Percentiles rank a stretch among this genome's conserved stretches.
These are phyloP conservation scores for Sporothrix euskadiensis DNA, from an alignment of 2,329 filamentous ascomycete species.

Conservation along the genomic window DNA sequence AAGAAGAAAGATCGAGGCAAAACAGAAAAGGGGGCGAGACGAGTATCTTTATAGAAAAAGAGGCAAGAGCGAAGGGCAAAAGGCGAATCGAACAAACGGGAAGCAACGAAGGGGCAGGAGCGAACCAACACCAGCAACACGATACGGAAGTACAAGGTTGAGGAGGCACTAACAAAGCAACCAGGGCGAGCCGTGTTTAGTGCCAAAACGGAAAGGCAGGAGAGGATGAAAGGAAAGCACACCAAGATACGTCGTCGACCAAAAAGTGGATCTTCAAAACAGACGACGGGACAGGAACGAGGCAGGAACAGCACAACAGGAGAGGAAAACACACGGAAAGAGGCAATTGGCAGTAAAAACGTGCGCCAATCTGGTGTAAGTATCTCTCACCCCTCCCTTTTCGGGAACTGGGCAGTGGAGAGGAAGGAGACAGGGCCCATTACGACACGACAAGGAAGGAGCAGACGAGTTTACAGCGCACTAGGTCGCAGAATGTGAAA, in stretches of 20 bases:
- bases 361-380: constrained; percentile 18
- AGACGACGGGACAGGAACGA: background rate
- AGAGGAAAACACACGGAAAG: background rate
- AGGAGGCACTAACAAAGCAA: constrained; percentile 17
- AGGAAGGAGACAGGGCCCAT: background rate
- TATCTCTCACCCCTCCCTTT: background rate
- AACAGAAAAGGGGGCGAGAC: constrained; percentile 9
- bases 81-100: constrained; percentile 3
- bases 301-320: background rate
- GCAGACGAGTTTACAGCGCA: constrained; percentile 1
- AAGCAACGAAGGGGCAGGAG: background rate
- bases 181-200: constrained; percentile 9
- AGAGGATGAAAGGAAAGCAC: background rate
- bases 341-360: background rate
- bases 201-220: background rate
- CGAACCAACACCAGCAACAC: background rate
- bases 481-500: background rate
- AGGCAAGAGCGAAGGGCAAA: constrained; percentile 7
- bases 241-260: constrained; percentile 3
- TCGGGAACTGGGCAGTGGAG: background rate
- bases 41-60: constrained; percentile 23
- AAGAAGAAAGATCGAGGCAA: background rate
- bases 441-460: background rate
- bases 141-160: constrained; percentile 18
- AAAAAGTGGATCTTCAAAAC: constrained; percentile 11